Base-by-base conservation (phyloP, 257 asterid species). In the Solanum habrochaites region DNA sequence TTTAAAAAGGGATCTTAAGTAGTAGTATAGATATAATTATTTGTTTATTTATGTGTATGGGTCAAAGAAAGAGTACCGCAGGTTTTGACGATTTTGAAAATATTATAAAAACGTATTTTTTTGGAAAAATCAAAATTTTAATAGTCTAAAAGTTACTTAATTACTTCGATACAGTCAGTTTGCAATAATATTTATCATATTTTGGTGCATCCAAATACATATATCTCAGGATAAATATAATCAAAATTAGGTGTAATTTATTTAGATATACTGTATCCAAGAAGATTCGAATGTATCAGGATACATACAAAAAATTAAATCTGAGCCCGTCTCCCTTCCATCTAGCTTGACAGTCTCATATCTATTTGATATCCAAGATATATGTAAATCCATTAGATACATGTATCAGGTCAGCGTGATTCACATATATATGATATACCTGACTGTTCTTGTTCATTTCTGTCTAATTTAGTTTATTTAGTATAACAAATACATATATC, bases 51-150 rank as follows among this genome's bases (percentile, higher is more conserved):
- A 43, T 52, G 85, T 14, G 23, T 8, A 40, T n/a, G 86, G 93
- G 95, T 94, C 96, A 91, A 93, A 78, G 85, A 87, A 90, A 75
- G 94, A 86, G 93, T 37, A 39, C 82, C 20, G 85, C 93, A 90
- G 66, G 35, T 89, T 93, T 91, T 42, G 67, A 58, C 6, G 3
- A 56, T 56, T 56, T 56, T 56, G 4, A 56, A 56, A 7, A 56
- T 56, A 56, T 3, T 20, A 56, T 56, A 20, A 56, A 3, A 56
- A 20, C 25, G 23, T 32, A 27, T 0, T 56, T 20, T 56, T 18
- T 7, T 56, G 66, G 25, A 4, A 56, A 56, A 56, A 20, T 0
- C 2, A 12, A 56, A 56, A 56, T 56, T 56, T 7, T 0, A 20
- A 18, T 18, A 56, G 2, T 0, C 10, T 0, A 52, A 0, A 1